Evolutionary conservation across 345 rosid genomes (phyloP).

Genomic region (Populus nigra): DNA sequence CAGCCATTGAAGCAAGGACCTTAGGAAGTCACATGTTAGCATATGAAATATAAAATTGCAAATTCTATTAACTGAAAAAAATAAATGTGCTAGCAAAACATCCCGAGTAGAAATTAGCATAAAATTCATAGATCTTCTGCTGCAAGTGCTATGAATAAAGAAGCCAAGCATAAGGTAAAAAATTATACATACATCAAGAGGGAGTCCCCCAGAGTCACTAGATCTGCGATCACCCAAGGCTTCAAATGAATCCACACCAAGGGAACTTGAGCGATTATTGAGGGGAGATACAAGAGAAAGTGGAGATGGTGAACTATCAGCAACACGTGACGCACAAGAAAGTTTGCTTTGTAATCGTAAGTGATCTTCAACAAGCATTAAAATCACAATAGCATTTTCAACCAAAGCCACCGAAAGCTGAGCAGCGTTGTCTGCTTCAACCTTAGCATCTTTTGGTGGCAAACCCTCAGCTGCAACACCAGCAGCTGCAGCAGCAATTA

Average conservation of each 20-base stretch:
- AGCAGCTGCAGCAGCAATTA: constrained; percentile 99
- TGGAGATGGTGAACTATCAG: constrained; percentile 70
- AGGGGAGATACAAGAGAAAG: constrained; percentile 64
- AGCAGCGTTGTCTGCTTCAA: constrained; percentile 92
- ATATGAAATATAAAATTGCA: constrained; percentile 5
- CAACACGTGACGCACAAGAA: constrained; percentile 46
- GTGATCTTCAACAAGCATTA: constrained; percentile 99
- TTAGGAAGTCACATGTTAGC: constrained; percentile 32
- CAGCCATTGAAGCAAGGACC: constrained; percentile 99
- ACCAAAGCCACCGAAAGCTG: constrained; percentile 97
- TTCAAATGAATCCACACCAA: constrained; percentile 55
- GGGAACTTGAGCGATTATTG: constrained; percentile 45
- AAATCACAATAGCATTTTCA: constrained; percentile 96
- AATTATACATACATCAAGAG: constrained; percentile 73
- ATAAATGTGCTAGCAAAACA: constrained; percentile 15
- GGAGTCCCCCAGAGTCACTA: constrained; percentile 64
- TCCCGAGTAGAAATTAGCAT: constrained; percentile 3
- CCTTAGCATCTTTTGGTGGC: constrained; percentile 79
- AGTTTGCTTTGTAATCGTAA: constrained; percentile 92
- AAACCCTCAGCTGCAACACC: constrained; percentile 99
- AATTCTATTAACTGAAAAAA: constrained; percentile 7
- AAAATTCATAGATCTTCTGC: background rate
- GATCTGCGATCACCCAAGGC: constrained; percentile 57
- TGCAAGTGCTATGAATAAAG: background rate
- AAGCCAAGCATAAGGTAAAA: background rate